Evolutionary conservation across 139 green algal species (phyloP).

Genomic region (Pleodorina starrii): DNA sequence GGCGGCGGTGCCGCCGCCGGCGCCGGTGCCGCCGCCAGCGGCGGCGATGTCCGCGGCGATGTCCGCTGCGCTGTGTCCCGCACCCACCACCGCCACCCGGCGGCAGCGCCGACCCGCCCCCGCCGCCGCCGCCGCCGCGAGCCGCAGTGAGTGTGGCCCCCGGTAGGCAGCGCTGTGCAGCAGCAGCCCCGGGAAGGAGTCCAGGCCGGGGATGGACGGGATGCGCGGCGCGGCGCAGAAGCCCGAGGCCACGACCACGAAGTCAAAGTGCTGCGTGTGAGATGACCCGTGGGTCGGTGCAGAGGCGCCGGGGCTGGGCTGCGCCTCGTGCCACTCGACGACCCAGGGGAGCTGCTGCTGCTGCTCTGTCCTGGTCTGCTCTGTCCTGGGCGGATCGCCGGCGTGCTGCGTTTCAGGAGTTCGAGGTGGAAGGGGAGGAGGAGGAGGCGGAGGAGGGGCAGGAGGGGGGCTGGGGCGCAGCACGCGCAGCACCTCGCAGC

Average conservation of each 20-base stretch:
- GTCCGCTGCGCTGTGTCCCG: slow-evolving; percentile 1
- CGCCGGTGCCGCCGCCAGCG: background rate
- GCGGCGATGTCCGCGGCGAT: slow-evolving; percentile 31
- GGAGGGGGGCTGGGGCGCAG: background rate
- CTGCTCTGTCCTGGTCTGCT: too few relatives aligned
- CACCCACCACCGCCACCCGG: slow-evolving; percentile 13
- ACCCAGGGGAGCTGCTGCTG: background rate
- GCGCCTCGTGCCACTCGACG: background rate
- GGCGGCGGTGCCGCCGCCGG: background rate
- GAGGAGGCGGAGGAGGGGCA: background rate
- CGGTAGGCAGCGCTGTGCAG: slow-evolving; percentile 15
- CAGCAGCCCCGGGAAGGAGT: slow-evolving; percentile 2
- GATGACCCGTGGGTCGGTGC: background rate
- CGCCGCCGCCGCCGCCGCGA: background rate
- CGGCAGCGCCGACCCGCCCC: background rate
- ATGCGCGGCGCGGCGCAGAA: background rate
- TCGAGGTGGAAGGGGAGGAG: background rate
- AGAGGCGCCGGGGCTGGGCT: too few relatives aligned
- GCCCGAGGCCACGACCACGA: slow-evolving; percentile 18
- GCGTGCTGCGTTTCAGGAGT: too few relatives aligned
- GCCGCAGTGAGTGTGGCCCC: background rate
- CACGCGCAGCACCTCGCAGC: slow-evolving; percentile 8
- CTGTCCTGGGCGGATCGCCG: too few relatives aligned
- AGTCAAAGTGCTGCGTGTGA: background rate
- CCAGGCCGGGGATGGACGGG: background rate